Evolutionary conservation across 1,139 yeast species (phyloP).

Genomic region (Yamadazyma kanchanaburiensis): DNA sequence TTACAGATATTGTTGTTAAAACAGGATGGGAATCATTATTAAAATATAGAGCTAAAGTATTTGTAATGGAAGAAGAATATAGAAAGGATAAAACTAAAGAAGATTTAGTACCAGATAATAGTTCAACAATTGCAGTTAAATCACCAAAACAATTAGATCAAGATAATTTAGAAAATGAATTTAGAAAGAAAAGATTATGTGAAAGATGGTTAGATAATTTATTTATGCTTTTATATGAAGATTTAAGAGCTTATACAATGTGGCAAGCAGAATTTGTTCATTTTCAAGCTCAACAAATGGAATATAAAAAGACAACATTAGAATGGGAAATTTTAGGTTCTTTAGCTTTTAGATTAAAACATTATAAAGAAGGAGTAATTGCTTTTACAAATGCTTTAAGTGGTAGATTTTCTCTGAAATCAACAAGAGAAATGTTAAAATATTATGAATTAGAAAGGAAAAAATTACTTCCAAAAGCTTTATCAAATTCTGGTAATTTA

Average conservation of each 20-base stretch:
- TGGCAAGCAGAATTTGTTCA: conserved; percentile 84
- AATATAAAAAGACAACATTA: conserved; percentile 72
- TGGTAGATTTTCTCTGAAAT: conserved; percentile 77
- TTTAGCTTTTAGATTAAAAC: conserved; percentile 75
- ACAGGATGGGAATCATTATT: conserved; percentile 92
- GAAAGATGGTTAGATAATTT: conserved; percentile 94
- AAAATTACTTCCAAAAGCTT: conserved; percentile 31
- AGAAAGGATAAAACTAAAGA: conserved; percentile 36
- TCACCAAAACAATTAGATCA: conserved; percentile 31
- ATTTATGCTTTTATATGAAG: conserved; percentile 84
- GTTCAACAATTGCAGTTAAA: conserved; percentile 37
- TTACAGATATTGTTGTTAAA: conserved; percentile 66
- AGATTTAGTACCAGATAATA: conserved; percentile 26
- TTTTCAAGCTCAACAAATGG: conserved; percentile 68
- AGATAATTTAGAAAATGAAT: conserved; percentile 36
- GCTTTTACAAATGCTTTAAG: conserved; percentile 78
- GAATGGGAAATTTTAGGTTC: conserved; percentile 95
- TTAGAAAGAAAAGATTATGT: conserved; percentile 77
- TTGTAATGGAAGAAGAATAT: conserved; percentile 95
- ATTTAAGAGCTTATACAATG: conserved; percentile 76
- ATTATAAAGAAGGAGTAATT: conserved; percentile 73
- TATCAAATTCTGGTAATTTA: conserved; percentile 15
- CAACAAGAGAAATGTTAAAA: conserved; percentile 71
- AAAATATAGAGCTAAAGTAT: conserved; percentile 74
- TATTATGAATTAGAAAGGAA: conserved; percentile 52